Conservation (phyloP, 306 rosid genomes). For the Citrullus amarus region DNA sequence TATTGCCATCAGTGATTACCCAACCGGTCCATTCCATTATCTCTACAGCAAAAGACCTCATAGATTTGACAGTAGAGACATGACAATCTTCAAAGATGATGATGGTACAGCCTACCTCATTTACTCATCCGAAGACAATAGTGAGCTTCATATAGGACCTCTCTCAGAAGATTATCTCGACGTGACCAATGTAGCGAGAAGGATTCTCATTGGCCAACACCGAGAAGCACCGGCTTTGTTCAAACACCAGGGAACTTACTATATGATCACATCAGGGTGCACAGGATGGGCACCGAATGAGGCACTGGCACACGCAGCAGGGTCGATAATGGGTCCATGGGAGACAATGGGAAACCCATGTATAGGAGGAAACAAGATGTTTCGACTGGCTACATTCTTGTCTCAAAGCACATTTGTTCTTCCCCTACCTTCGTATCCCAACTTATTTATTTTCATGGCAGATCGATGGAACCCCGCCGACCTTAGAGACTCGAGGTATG, state of each 20-base stretch:
- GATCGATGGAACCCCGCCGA: constrained; percentile 95
- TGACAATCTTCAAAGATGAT: constrained; percentile 89
- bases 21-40: constrained; percentile 80
- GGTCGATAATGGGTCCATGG: constrained; percentile 84
- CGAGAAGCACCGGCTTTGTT: constrained; percentile 96
- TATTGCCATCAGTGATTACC: constrained; percentile 59
- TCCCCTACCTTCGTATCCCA: constrained; percentile 55
- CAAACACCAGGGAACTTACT: constrained; percentile 79
- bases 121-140: constrained; percentile 89
- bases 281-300: constrained; percentile 98
- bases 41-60: constrained; percentile 84
- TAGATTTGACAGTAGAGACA: constrained; percentile 87
- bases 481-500: constrained; percentile 74
- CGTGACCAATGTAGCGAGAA: constrained; percentile 38
- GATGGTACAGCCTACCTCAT: constrained; percentile 70
- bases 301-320: constrained; percentile 87
- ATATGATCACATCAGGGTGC: constrained; percentile 98
- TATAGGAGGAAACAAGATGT: constrained; percentile 67
- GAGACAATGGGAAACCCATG: constrained; percentile 90
- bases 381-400: constrained; percentile 62
- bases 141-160: constrained; percentile 91
- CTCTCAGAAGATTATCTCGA: constrained; percentile 69
- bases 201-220: constrained; percentile 78
- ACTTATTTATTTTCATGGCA: constrained; percentile 67
- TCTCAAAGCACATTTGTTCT: constrained; percentile 87